A percentile compares a stretch with the other conserved stretches of the same genome.
Conservation (phyloP, 352 stramenopile species). For the Globisporangium paroecandrum region DNA sequence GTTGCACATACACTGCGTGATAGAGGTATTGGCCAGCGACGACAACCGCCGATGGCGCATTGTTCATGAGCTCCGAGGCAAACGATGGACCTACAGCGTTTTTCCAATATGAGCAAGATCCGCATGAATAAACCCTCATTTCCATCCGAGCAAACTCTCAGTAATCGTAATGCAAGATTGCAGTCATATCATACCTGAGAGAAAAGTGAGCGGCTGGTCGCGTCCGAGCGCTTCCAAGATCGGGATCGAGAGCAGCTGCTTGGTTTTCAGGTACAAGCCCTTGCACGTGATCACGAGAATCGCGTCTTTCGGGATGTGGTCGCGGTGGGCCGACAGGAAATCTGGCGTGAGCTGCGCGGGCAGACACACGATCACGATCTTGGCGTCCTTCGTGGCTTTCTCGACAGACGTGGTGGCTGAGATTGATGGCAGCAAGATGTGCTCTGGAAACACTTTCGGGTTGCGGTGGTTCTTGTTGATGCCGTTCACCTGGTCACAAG, state of each 20-base stretch:
- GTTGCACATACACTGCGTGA: slow-evolving; percentile 84
- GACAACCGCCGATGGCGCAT: slow-evolving; percentile 93
- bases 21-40: slow-evolving; percentile 94
- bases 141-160: no score
- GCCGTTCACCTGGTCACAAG: slow-evolving; percentile 57
- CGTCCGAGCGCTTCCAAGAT: slow-evolving; percentile 89
- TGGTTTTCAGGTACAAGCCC: slow-evolving; percentile 93
- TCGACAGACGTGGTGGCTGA: slow-evolving; percentile 87
- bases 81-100: slow-evolving; percentile 83
- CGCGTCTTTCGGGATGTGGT: slow-evolving; percentile 85
- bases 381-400: slow-evolving; percentile 84
- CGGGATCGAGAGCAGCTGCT: slow-evolving; percentile 95
- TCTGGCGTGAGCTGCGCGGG: slow-evolving; percentile 93
- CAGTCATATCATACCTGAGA: slow-evolving; percentile 50
- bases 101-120: slow-evolving; percentile 14
- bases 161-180: no score
- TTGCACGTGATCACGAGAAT: slow-evolving; percentile 95
- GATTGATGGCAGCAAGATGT: slow-evolving; percentile 79
- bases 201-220: slow-evolving; percentile 93
- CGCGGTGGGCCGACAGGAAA: slow-evolving; percentile 86
- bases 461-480: slow-evolving; percentile 93
- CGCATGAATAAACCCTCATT: background rate
- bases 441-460: slow-evolving; percentile 89
- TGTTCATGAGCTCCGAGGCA: slow-evolving; percentile 95
- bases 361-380: slow-evolving; percentile 94